Conservation (phyloP, 257 asterid genomes). For the Solanum peruvianum region DNA sequence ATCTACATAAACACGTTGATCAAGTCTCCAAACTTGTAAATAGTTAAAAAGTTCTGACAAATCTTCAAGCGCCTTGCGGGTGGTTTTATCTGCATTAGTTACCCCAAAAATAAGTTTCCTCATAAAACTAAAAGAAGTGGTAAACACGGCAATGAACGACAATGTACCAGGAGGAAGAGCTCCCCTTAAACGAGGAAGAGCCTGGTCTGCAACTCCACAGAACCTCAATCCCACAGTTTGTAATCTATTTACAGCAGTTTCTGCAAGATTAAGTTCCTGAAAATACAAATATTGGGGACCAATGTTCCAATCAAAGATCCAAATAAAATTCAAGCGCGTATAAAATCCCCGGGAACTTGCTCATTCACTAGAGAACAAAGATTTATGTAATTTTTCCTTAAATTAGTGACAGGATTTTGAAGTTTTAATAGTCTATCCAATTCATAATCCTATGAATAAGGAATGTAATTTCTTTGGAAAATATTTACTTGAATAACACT, state of each 20-base stretch:
- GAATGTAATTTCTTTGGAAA: background rate
- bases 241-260: slow-evolving; percentile 73
- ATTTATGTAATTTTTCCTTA: background rate
- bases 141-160: background rate
- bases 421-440: background rate
- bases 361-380: background rate
- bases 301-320: background rate
- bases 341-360: background rate
- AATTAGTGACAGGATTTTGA: background rate
- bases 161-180: slow-evolving; percentile 87
- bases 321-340: background rate
- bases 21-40: slow-evolving; percentile 75
- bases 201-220: slow-evolving; percentile 86
- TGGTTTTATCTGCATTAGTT: slow-evolving; percentile 58
- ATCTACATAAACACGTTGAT: slow-evolving; percentile 51
- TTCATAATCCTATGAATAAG: background rate
- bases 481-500: background rate
- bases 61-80: slow-evolving; percentile 88
- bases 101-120: background rate
- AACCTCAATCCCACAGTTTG: slow-evolving; percentile 96
- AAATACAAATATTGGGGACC: background rate
- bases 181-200: slow-evolving; percentile 93
- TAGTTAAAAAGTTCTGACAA: slow-evolving; percentile 72
- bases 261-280: slow-evolving; percentile 91
- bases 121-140: slow-evolving; percentile 1